phyloP scores from a whole-genome alignment of 139 green algal genomes.

The Pleodorina starrii region DNA sequence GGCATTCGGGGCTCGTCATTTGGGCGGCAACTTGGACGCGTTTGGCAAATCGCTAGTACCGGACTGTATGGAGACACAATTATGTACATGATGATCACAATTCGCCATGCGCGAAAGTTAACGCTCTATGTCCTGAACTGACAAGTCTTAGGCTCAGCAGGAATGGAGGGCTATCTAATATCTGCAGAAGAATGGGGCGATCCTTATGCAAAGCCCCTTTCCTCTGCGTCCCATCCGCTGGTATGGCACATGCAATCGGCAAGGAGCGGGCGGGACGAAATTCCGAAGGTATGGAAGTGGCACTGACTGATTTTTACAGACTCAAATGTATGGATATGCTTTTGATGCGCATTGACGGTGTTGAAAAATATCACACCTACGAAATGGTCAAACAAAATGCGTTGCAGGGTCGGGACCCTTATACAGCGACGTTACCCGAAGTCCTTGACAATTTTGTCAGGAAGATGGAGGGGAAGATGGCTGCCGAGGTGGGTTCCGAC shows the following conservation, averaged over 20 bases:
- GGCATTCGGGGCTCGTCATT: too few species aligned
- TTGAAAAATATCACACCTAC: too few species aligned
- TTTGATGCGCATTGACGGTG: too few species aligned
- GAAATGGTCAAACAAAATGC: neutral
- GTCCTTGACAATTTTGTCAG: conserved; percentile 63
- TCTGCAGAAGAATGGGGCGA: conserved; percentile 39
- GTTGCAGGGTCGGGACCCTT: conserved; percentile 45
- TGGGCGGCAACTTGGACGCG: too few species aligned
- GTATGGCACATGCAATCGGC: conserved; percentile 62
- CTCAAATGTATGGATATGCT: too few species aligned
- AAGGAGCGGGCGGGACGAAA: conserved; percentile 34
- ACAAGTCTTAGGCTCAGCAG: conserved; percentile 23
- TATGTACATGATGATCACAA: neutral
- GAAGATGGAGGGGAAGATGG: conserved; percentile 67
- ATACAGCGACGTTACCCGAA: conserved; percentile 36
- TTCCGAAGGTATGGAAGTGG: conserved; percentile 40
- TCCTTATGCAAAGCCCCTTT: conserved; percentile 52
- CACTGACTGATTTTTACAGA: too few species aligned
- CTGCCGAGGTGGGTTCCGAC: conserved; percentile 56
- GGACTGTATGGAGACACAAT: too few species aligned
- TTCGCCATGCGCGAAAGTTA: conserved; percentile 10
- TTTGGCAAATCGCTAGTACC: too few species aligned
- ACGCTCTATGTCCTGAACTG: conserved; percentile 15
- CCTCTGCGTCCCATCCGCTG: conserved; percentile 55
- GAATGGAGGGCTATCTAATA: conserved; percentile 6